Evolutionary conservation across 2,329 filamentous ascomycete species (phyloP), one percentile per base, ranked within the genome.

Genomic region (Herpomyces periplanetae): DNA sequence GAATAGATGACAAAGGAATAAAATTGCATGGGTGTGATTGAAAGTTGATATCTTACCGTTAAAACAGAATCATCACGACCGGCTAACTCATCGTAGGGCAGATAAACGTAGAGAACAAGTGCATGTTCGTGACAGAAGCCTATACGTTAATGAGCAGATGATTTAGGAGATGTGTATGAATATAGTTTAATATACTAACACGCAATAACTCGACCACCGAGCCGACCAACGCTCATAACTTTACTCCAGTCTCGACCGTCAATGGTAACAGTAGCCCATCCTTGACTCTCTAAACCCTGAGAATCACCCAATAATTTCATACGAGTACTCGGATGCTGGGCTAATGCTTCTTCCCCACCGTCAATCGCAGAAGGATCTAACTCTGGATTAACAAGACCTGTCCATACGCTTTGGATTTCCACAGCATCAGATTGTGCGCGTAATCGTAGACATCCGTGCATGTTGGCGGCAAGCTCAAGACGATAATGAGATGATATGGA

Each of bases 161-260:
- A n/a, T 13, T 18, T 32, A 21, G 19, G 2, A 3, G 14, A 6
- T 3, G 19, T 9, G 5, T n/a, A 6, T 12, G n/a, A 5, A 16
- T 9, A 3, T 6, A 8, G 13, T 7, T 22, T 6, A 8, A 7
- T 19, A 16, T 8, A 33, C 51, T 41, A 26, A 59, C 73, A 88
- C 22, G 73, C 80, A 43, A 91, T 80, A 19, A 91, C 75, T 27
- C 69, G 51, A 1, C 71, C 75, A 28, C 80, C 75, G 12, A 91
- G 42, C 19, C 73, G 49, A 1, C 75, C 75, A 6, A 91, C 73
- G 35, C 69, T 84, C 27, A 96, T 45, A n/a, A 91, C 75, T 27
- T 55, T 57, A 13, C 69, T 69, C 75, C 80, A 91, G 35, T 96
- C 80, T 35, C 58, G 63, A 13, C 71, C 80, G 39, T 91, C 80